phyloP scores from a whole-genome alignment of 768 basidiomycete species.

The Lactarius quietus region DNA sequence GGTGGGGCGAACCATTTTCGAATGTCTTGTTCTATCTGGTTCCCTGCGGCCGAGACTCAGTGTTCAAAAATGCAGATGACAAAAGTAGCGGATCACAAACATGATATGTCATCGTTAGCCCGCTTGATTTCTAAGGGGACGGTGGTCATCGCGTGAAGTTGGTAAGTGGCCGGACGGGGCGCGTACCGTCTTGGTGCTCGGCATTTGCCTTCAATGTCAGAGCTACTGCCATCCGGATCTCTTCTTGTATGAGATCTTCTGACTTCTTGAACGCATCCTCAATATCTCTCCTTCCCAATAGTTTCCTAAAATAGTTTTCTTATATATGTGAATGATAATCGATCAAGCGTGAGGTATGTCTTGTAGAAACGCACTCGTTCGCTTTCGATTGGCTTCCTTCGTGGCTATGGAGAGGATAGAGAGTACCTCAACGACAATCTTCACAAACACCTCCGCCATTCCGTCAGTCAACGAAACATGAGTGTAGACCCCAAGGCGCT shows the following conservation, averaged over 20 bases:
- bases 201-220: not conserved
- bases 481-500: conserved; percentile 1
- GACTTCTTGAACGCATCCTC: too few species aligned
- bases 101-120: not conserved
- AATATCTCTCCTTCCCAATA: too few species aligned
- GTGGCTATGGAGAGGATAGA: conserved; percentile 6
- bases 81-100: not conserved
- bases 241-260: not conserved
- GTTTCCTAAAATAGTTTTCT: too few species aligned
- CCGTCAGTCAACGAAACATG: not conserved
- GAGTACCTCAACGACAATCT: conserved; percentile 5
- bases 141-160: too few species aligned
- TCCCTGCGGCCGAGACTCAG: not conserved
- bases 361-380: not conserved
- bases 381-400: not conserved
- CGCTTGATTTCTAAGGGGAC: too few species aligned
- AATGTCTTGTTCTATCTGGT: not conserved
- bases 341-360: too few species aligned
- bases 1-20: not conserved
- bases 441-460: not conserved
- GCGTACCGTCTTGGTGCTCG: not conserved
- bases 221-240: not conserved
- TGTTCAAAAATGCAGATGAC: not conserved
- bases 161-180: too few species aligned
- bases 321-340: too few species aligned